Percentiles rank a stretch among this genome's conserved stretches.
Evolutionary conservation across 1,139 yeast species (phyloP).

Genomic region (Hyphopichia wangnamkhiaoensis): DNA sequence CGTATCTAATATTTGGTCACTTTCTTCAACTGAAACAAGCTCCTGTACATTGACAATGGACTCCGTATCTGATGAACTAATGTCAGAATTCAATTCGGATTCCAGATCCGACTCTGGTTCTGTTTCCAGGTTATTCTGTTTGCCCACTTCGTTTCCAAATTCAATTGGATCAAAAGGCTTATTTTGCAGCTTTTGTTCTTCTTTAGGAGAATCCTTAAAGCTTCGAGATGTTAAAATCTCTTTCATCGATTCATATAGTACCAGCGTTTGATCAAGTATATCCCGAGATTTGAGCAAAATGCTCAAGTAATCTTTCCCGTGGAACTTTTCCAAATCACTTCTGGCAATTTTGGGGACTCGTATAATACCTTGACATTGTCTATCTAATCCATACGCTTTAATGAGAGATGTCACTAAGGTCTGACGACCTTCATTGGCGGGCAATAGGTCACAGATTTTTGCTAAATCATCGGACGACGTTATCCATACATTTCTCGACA

Average conservation of each 20-base stretch:
- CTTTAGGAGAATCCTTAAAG: background rate
- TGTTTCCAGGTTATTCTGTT: slow-evolving; percentile 4
- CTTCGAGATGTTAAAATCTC: background rate
- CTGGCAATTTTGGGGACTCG: slow-evolving; percentile 21
- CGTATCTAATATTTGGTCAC: slow-evolving; percentile 8
- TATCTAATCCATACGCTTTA: slow-evolving; percentile 39
- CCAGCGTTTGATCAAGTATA: slow-evolving; percentile 9
- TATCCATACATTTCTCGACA: slow-evolving; percentile 20
- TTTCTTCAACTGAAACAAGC: slow-evolving; percentile 4
- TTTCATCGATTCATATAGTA: slow-evolving; percentile 4
- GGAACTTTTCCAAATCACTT: slow-evolving; percentile 37
- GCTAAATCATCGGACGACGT: slow-evolving; percentile 21
- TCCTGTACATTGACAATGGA: slow-evolving; percentile 6
- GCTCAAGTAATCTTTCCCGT: slow-evolving; percentile 37
- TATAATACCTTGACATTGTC: slow-evolving; percentile 22
- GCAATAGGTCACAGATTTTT: slow-evolving; percentile 43
- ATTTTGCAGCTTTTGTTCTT: background rate
- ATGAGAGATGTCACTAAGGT: slow-evolving; percentile 46
- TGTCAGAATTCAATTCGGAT: background rate
- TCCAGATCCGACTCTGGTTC: background rate
- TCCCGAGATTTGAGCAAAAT: slow-evolving; percentile 27
- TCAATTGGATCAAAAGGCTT: slow-evolving; percentile 1
- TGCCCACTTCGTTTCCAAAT: slow-evolving; percentile 4
- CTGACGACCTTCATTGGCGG: slow-evolving; percentile 55
- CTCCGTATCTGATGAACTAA: slow-evolving; percentile 5